Evolutionary conservation across 495 filamentous ascomycete genomes (phyloP).

Genomic region (Saxophila tyrrhenica): DNA sequence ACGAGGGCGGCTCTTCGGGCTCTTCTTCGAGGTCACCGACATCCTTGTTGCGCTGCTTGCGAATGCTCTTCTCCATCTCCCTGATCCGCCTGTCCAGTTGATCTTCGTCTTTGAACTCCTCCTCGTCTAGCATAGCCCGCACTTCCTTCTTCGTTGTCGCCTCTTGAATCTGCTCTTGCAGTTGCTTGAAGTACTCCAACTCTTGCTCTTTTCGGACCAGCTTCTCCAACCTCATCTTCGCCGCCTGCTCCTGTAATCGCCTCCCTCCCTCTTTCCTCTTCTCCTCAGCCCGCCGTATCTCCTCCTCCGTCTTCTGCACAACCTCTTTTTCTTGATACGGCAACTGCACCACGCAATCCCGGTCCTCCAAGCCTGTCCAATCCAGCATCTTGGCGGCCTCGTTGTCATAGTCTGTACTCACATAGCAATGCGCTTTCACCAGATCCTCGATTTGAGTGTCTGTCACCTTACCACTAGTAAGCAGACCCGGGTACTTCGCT

Average conservation of each 20-base stretch:
- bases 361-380: constrained; percentile 77
- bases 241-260: constrained; percentile 86
- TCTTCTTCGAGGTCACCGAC: constrained; percentile 73
- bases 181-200: constrained; percentile 79
- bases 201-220: constrained; percentile 92
- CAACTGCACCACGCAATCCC: constrained; percentile 80
- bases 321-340: constrained; percentile 86
- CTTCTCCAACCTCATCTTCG: constrained; percentile 90
- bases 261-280: constrained; percentile 86
- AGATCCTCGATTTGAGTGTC: constrained; percentile 76
- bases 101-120: constrained; percentile 82
- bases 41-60: constrained; percentile 80
- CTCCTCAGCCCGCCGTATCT: constrained; percentile 77
- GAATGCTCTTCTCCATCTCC: constrained; percentile 80
- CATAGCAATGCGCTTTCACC: constrained; percentile 80
- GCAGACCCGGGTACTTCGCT: constrained; percentile 84
- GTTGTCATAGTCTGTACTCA: constrained; percentile 67
- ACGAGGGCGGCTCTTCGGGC: constrained; percentile 62
- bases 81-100: constrained; percentile 67
- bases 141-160: constrained; percentile 74
- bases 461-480: constrained; percentile 60
- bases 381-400: constrained; percentile 68
- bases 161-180: constrained; percentile 52
- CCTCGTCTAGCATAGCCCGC: constrained; percentile 71
- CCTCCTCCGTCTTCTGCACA: constrained; percentile 82